These are phyloP conservation scores for Mrakia hoshinonis DNA, from an alignment of 768 basidiomycete species.

Conservation along the genomic window DNA sequence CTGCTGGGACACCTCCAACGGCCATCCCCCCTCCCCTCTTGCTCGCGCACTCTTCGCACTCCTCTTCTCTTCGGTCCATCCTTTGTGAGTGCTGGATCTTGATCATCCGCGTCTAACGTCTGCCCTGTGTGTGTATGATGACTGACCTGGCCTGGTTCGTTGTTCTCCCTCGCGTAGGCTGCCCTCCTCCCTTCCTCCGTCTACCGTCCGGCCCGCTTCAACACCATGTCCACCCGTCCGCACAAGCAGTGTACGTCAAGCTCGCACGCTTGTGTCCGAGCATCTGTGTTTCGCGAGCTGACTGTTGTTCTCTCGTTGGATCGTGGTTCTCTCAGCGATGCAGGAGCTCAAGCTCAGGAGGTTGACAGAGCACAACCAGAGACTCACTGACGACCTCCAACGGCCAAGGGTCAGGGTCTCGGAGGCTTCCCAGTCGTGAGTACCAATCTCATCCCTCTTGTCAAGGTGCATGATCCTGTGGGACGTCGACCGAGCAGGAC, in stretches of 20 bases:
- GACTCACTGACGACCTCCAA: constrained; percentile 78
- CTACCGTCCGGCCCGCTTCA: background rate
- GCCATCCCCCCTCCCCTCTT: constrained; percentile 1
- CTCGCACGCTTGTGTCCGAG: too few relatives aligned
- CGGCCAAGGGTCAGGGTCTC: constrained; percentile 83
- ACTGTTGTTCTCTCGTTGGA: background rate
- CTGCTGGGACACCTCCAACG: too few relatives aligned
- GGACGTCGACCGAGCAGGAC: background rate
- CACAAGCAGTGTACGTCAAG: constrained; percentile 20
- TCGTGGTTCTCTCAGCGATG: constrained; percentile 49
- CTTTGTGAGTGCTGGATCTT: too few relatives aligned
- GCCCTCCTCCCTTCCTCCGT: background rate
- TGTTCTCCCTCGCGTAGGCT: background rate
- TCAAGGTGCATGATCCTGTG: background rate
- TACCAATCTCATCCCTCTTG: constrained; percentile 22
- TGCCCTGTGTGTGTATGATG: too few relatives aligned
- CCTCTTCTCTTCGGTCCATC: too few relatives aligned
- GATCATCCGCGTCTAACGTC: too few relatives aligned
- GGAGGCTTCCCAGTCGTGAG: constrained; percentile 79
- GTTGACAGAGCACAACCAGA: constrained; percentile 85
- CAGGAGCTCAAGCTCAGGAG: constrained; percentile 92
- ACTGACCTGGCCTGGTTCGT: background rate
- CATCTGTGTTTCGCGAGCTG: too few relatives aligned
- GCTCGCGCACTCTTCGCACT: background rate
- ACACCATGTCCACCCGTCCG: constrained; percentile 5